These are phyloP conservation scores for Hypholoma sublateritium DNA, from an alignment of 768 basidiomycete genomes.

Conservation along the genomic window DNA sequence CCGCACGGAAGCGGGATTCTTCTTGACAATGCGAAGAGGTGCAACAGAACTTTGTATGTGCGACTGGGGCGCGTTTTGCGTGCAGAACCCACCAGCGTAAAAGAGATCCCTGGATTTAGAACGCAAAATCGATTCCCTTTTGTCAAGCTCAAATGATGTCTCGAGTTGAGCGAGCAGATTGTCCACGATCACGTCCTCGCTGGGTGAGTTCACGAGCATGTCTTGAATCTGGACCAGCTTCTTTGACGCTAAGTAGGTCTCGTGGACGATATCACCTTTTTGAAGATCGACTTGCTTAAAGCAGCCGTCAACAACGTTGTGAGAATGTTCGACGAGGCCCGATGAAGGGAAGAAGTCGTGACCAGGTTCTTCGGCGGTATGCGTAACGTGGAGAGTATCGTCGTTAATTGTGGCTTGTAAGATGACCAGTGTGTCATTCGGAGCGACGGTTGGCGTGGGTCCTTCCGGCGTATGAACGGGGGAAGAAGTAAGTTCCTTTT, in stretches of 20 bases:
- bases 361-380: not conserved
- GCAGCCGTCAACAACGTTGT: constrained; percentile 6
- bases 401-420: not conserved
- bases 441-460: not conserved
- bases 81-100: not conserved
- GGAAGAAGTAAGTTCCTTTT: too few relatives aligned
- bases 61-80: not conserved
- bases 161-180: constrained; percentile 9
- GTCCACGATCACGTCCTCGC: constrained; percentile 8
- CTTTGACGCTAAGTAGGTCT: not conserved
- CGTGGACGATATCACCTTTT: constrained; percentile 3
- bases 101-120: not conserved
- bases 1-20: not conserved
- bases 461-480: too few relatives aligned
- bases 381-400: not conserved
- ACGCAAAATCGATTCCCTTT: not conserved
- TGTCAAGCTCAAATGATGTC: constrained; percentile 6
- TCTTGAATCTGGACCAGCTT: not conserved
- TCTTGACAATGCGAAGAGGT: constrained; percentile 9
- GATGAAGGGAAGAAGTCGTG: not conserved
- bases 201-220: constrained; percentile 1
- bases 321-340: constrained; percentile 2
- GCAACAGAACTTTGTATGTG: not conserved
- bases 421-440: not conserved
- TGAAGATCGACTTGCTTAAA: constrained; percentile 2